Conservation (phyloP, 140 eudicot species). For the Anethum foeniculum region DNA sequence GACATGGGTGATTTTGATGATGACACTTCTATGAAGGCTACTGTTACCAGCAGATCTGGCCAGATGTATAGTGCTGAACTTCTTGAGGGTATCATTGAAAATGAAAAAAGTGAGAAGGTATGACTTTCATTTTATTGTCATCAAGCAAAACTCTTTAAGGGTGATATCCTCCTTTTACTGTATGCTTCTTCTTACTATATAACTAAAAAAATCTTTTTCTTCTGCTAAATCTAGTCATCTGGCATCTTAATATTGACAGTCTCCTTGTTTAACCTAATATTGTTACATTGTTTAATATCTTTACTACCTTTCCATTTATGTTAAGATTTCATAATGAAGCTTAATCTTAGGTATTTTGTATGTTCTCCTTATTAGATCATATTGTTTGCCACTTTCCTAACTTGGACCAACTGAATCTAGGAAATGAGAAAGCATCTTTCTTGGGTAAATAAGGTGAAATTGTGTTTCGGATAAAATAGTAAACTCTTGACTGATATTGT, state of each 20-base stretch:
- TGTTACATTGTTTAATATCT: not conserved
- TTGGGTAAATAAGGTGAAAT: not conserved
- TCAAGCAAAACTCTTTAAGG: not conserved
- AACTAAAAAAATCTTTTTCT: too few relatives aligned
- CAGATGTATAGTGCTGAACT: constrained; percentile 42
- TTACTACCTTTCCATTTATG: not conserved
- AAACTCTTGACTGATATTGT: not conserved
- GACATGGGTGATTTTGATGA: constrained; percentile 26
- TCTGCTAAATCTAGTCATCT: not conserved
- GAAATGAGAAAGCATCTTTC: not conserved
- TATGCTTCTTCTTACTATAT: not conserved
- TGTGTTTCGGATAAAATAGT: not conserved
- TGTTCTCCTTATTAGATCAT: not conserved
- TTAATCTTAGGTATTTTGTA: not conserved
- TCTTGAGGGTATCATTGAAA: constrained; percentile 61
- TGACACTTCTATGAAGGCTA: constrained; percentile 23
- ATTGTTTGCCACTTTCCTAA: not conserved
- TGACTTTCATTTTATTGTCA: not conserved
- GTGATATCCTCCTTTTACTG: not conserved
- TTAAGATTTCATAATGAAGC: not conserved
- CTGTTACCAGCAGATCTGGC: constrained; percentile 30
- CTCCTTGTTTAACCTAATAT: not conserved
- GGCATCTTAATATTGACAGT: not conserved
- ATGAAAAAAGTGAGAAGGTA: constrained; percentile 74
- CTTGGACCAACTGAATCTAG: not conserved